Evolutionary conservation across 1,139 yeast species (phyloP), one percentile per base, ranked within the genome.

Genomic region (Sugiyamaella paludigena): DNA sequence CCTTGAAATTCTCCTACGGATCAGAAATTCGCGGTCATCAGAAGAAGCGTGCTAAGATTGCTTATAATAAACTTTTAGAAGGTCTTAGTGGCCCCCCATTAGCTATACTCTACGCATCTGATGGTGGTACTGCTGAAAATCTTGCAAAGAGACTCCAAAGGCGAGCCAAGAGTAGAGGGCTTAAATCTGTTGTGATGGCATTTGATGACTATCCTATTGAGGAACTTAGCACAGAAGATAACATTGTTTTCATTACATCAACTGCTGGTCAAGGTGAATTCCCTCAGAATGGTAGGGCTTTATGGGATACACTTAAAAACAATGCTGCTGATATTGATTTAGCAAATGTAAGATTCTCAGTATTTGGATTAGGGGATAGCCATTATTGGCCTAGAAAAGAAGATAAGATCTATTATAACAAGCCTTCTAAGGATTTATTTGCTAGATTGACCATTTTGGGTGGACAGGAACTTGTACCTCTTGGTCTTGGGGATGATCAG

Each of bases 211-310:
- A 84, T 53, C 78, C 88, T 3, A 65, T 85, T 43, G 96, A 88
- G 62, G 96, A 88, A 57, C 75, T 91, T 53, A 81, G 88, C 32
- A 76, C 79, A 44, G 96, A 87, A 67, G 87, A 87, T 54, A 87
- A 88, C 66, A 78, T 91, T 53, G 82, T 87, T 13, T 84, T 91
- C 59, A 76, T 91, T 45, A 76, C 92, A 26, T 87, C 97, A 4
- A 91, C 98, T 45, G 91, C 96, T 7, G 98, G 98, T 56, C 98
- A 91, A 75, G 98, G 98, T 76, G 98, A 91, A 70, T 84, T 91
- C 73, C 97, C 98, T 40, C 92, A 88, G 59, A 92, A 89, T 66
- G 98, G 97, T 69, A 87, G 91, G 62, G 78, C 75, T 48, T 83
- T 89, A 64, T 91, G 97, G 97, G 97, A 89, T 60, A 79, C 78